Evolutionary conservation across 805 yeast genomes (phyloP).

Genomic region (Sugiyamaella smithiae): DNA sequence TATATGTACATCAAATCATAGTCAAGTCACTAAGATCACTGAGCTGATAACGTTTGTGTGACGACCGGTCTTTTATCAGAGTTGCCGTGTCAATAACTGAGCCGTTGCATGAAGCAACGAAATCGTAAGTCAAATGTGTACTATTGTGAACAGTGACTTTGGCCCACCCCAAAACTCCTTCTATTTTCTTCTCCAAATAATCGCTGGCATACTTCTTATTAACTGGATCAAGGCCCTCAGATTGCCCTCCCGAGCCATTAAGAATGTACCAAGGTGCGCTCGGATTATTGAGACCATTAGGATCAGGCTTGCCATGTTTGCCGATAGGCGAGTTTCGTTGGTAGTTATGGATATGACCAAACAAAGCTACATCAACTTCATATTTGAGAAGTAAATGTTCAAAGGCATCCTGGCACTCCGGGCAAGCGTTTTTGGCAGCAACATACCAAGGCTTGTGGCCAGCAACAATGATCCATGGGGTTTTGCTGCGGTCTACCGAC

Average conservation of each 20-base stretch:
- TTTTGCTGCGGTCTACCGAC: constrained; percentile 28
- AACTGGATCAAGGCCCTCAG: constrained; percentile 29
- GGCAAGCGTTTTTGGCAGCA: constrained; percentile 23
- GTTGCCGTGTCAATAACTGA: constrained; percentile 31
- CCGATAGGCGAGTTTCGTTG: constrained; percentile 26
- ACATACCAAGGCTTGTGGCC: constrained; percentile 36
- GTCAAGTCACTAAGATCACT: no score
- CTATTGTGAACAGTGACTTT: constrained; percentile 31
- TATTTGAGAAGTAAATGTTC: constrained; percentile 23
- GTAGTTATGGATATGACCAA: constrained; percentile 30
- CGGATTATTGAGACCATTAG: constrained; percentile 31
- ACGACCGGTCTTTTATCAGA: constrained; percentile 22
- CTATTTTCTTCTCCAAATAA: constrained; percentile 11
- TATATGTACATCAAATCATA: no score
- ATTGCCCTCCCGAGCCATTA: constrained; percentile 34
- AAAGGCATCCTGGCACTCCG: constrained; percentile 26
- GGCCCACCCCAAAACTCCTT: constrained; percentile 30
- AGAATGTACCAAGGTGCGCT: constrained; percentile 33
- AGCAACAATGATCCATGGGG: constrained; percentile 31
- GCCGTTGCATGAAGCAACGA: constrained; percentile 28
- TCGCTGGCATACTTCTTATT: constrained; percentile 9
- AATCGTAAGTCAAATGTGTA: constrained; percentile 34
- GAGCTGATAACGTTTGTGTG: no score
- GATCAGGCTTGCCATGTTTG: constrained; percentile 29
- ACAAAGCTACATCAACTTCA: constrained; percentile 27